Evolutionary conservation across 768 basidiomycete species (phyloP), one percentile per base, ranked within the genome.

Genomic region (Kwoniella bestiolae): DNA sequence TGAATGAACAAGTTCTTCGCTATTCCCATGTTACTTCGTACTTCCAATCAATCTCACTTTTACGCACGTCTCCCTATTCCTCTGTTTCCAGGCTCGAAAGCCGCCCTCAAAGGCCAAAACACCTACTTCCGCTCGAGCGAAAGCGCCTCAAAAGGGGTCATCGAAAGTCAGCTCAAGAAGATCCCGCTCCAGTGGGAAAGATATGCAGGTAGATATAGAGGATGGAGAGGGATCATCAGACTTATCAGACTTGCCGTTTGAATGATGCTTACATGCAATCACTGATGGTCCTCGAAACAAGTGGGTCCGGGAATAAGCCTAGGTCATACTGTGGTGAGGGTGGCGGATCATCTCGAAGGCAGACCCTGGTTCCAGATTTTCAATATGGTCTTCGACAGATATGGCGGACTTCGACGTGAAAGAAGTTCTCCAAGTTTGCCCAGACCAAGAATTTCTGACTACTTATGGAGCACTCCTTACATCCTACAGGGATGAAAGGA

Each of bases 221-320:
- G 25, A n/a, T 31, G 49, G 34, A 31, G 55, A 50, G 41, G 63
- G 23, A 2, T 66, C 60, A 9, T 70, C 69, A 35, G 69, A 63
- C 51, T 47, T 70, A 12, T 70, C 69, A 38, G 69, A 70, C 47
- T 61, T 65, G 69, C 69, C 69, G 4, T 59, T 31, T 28, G 57
- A 59, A 3, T 21, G 9, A 47, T 18, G 25, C 11, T 25, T 14
- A 47, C 46, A 47, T 47, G 46, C 23, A n/a, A 47, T 25, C 1
- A 2, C 18, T 5, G 46, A 25, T 47, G 18, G n/a, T 25, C 11
- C 46, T 47, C 18, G 46, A n/a, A n/a, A 12, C 21, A 23, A 25
- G 25, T 41, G 18, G 18, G 8, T 8, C 8, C 18, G 38, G 8
- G 38, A 41, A 41, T 41, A 18, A 41, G 38, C 18, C 38, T 41